Conservation (phyloP, 1,284 basidiomycete genomes). For the Malassezia sympodialis region DNA sequence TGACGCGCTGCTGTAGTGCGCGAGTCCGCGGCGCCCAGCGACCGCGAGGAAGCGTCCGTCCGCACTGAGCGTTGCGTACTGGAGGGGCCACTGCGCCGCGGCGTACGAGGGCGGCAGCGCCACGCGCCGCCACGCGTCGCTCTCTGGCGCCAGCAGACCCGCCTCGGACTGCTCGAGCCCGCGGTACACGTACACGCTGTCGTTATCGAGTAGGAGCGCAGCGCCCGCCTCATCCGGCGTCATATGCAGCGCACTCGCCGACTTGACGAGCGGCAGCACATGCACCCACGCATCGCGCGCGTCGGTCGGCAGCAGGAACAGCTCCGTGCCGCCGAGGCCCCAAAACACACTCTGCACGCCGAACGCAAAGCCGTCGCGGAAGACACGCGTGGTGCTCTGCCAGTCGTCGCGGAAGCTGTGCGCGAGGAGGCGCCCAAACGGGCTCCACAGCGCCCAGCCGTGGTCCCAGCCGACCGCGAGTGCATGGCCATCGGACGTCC, state of each 20-base stretch:
- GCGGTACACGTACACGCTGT: constrained; percentile 84
- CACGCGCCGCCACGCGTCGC: constrained; percentile 59
- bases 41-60: constrained; percentile 88
- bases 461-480: constrained; percentile 86
- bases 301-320: constrained; percentile 20
- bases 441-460: constrained; percentile 84
- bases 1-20: constrained; percentile 84
- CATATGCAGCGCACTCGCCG: constrained; percentile 80
- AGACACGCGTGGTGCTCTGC: constrained; percentile 52
- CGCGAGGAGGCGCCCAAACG: constrained; percentile 75
- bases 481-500: constrained; percentile 83
- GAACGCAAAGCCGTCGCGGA: constrained; percentile 72
- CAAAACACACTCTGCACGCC: constrained; percentile 54
- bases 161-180: constrained; percentile 95
- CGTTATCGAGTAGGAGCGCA: constrained; percentile 89
- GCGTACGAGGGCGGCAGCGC: constrained; percentile 82
- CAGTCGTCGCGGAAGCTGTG: constrained; percentile 59
- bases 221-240: constrained; percentile 88
- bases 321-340: constrained; percentile 36
- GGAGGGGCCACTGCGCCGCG: constrained; percentile 84
- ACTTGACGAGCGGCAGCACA: constrained; percentile 83
- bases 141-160: constrained; percentile 97
- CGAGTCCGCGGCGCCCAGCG: constrained; percentile 78
- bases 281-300: constrained; percentile 53
- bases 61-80: constrained; percentile 77